phyloP scores from a whole-genome alignment of 768 basidiomycete species.

The Hericium alpestre region DNA sequence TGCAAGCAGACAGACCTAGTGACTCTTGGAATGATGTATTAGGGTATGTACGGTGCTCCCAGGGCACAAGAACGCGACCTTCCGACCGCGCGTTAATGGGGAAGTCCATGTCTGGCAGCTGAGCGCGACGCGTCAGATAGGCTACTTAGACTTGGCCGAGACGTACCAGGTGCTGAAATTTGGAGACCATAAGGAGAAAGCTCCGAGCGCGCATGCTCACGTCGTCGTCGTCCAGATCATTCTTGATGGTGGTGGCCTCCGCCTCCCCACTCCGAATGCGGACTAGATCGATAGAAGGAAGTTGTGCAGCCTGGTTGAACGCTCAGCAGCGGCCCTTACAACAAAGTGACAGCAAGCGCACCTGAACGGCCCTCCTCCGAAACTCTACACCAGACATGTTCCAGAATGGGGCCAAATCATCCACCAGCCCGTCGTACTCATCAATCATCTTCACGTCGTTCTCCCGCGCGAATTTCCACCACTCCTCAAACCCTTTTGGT shows the following conservation, averaged over 20 bases:
- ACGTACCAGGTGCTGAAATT: slow-evolving; percentile 54
- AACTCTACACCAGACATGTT: slow-evolving; percentile 61
- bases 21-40: slow-evolving; percentile 47
- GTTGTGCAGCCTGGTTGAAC: slow-evolving; percentile 41
- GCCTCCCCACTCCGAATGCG: slow-evolving; percentile 58
- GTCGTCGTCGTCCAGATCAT: slow-evolving; percentile 51
- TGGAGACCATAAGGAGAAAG: slow-evolving; percentile 64
- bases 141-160: neutral
- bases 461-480: slow-evolving; percentile 74
- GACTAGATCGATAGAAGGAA: slow-evolving; percentile 85
- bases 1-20: slow-evolving; percentile 17
- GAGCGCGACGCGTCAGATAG: slow-evolving; percentile 5
- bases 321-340: neutral
- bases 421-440: slow-evolving; percentile 75
- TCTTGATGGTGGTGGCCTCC: slow-evolving; percentile 44
- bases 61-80: slow-evolving; percentile 85
- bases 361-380: slow-evolving; percentile 50
- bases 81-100: slow-evolving; percentile 91
- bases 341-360: slow-evolving; percentile 19
- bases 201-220: slow-evolving; percentile 70
- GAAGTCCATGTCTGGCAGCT: slow-evolving; percentile 93
- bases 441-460: slow-evolving; percentile 74
- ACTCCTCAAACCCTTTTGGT: slow-evolving; percentile 83
- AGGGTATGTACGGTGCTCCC: slow-evolving; percentile 71
- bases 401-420: slow-evolving; percentile 84